Percentiles rank a stretch among this genome's conserved stretches.
Evolutionary conservation across 768 basidiomycete genomes (phyloP).

Genomic region (Podaxis sp.): DNA sequence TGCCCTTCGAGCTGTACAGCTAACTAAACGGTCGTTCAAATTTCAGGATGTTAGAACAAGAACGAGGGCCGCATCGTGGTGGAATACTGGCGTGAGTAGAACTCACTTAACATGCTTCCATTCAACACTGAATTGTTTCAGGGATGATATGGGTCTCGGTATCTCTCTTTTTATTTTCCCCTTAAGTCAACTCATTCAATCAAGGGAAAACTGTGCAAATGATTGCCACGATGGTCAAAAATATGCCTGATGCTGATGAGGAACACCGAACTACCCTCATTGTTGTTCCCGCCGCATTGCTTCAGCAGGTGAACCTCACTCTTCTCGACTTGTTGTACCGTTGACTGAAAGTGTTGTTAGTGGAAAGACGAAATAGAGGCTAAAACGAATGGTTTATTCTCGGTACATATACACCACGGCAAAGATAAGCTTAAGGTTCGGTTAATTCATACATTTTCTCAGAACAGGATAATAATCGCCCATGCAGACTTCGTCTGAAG

Average conservation of each 20-base stretch:
- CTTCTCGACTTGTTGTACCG: background rate
- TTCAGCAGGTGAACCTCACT: constrained; percentile 53
- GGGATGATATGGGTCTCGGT: constrained; percentile 74
- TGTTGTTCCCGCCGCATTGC: constrained; percentile 73
- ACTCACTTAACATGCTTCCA: background rate
- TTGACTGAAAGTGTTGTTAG: constrained; percentile 28
- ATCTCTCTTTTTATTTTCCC: background rate
- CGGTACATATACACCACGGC: constrained; percentile 72
- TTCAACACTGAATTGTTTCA: constrained; percentile 22
- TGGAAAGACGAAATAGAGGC: constrained; percentile 75
- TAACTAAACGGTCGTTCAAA: too few relatives aligned
- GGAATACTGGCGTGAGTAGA: constrained; percentile 62
- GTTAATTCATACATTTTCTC: background rate
- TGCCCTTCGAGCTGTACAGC: background rate
- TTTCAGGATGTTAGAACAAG: constrained; percentile 69
- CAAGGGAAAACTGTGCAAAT: constrained; percentile 74
- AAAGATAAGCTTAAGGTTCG: constrained; percentile 59
- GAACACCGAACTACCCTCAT: constrained; percentile 61
- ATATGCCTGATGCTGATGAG: constrained; percentile 50
- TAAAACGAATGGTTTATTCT: constrained; percentile 64
- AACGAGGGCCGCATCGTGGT: constrained; percentile 49
- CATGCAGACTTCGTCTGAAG: constrained; percentile 39
- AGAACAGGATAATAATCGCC: background rate
- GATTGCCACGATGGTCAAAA: constrained; percentile 76
- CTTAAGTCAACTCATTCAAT: constrained; percentile 1